Evolutionary conservation across 768 basidiomycete species (phyloP), one percentile per base, ranked within the genome.

Genomic region (Auricularia sp.): DNA sequence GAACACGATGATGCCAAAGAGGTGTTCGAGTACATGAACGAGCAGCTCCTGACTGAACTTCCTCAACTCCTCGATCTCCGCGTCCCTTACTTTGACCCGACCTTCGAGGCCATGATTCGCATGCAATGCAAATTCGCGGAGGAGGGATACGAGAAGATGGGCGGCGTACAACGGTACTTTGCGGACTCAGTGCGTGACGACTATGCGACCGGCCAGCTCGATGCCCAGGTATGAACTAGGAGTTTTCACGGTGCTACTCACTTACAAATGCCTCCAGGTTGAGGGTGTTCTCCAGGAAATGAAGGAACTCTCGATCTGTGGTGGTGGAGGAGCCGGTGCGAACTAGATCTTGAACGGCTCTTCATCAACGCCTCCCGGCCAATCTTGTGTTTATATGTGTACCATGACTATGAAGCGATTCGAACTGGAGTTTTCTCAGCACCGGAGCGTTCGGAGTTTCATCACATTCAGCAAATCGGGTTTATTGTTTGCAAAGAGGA

Each of bases 81-180:
- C 47, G 90, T 99, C 33, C 97, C 97, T 0, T 99, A 92, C 81
- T 95, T 98, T 67, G 97, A 98, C 74, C 97, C 97, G 3, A 94
- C 91, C 69, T 98, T 98, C 73, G 97, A 98, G 77, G 92, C 96
- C 58, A 98, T 98, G 96, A 93, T 94, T 68, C 84, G 97, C 36
- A 91, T 97, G 86, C 97, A 99, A 72, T 85, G 91, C 72, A 94
- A 95, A 72, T 98, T 98, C 72, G 95, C 96, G 0, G 93, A 98
- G 74, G 96, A 99, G 70, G 95, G 96, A 0, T 98, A 99, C 73
- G 94, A 98, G 78, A 97, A 94, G 76, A 84, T 98, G 61, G 89
- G 93, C 61, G 87, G 92, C 56, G 95, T 98, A 8, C 96, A 99
- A 75, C 79, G 93, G 87, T 96, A 94, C 76, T 98, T 98, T 71